Percentiles rank a stretch among this genome's conserved stretches.
Conservation (phyloP, 1,284 basidiomycete genomes). For the Agaricales sp. region DNA sequence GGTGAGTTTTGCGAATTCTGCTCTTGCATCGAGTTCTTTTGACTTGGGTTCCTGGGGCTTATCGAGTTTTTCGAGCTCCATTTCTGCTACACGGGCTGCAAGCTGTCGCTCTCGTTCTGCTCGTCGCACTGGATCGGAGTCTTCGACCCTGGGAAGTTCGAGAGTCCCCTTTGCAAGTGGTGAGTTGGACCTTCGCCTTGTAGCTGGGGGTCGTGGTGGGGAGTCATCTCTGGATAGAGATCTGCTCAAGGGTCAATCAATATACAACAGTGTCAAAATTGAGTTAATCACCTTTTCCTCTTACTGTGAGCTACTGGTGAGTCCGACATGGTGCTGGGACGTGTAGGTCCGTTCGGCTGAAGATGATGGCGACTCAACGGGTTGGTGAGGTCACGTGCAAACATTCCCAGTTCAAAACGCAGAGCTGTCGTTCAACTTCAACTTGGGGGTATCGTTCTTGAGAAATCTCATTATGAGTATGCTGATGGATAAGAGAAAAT, state of each 20-base stretch:
- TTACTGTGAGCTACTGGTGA: not conserved
- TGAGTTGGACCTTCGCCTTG: not conserved
- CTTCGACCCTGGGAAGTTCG: slow-evolving; percentile 50
- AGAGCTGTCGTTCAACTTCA: too few species aligned
- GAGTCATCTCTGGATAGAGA: not conserved
- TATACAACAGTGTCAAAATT: not conserved
- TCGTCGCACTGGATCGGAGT: slow-evolving; percentile 70
- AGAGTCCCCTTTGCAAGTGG: slow-evolving; percentile 13
- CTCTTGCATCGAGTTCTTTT: slow-evolving; percentile 55
- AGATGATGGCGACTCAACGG: too few species aligned
- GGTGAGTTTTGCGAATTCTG: slow-evolving; percentile 75
- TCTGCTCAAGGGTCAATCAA: not conserved
- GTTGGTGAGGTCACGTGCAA: too few species aligned
- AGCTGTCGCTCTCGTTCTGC: slow-evolving; percentile 73
- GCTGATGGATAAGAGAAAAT: too few species aligned
- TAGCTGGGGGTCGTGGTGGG: not conserved
- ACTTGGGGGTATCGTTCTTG: too few species aligned
- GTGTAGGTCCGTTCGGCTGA: too few species aligned
- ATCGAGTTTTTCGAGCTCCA: slow-evolving; percentile 56
- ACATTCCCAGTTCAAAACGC: too few species aligned
- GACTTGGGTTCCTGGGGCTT: slow-evolving; percentile 39
- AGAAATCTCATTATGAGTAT: too few species aligned
- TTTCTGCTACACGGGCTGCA: slow-evolving; percentile 60
- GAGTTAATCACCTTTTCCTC: not conserved
- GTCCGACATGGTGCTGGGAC: too few species aligned